Conservation (phyloP, 345 rosid genomes). For the Sonneratia caseolaris region DNA sequence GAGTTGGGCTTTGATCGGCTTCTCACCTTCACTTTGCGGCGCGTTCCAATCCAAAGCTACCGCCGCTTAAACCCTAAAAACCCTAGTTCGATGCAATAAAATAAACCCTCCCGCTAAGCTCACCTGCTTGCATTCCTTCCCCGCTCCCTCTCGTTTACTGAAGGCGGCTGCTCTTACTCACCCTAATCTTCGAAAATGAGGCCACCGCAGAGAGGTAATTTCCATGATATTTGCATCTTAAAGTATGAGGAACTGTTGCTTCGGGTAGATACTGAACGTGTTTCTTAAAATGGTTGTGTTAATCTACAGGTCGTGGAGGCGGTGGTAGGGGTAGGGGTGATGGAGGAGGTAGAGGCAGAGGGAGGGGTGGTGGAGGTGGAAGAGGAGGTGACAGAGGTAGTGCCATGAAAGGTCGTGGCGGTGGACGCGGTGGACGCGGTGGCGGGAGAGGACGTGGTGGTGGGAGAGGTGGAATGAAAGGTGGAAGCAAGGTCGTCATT, state of each 20-base stretch:
- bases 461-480: conserved; percentile 69
- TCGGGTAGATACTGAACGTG: not conserved
- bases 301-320: conserved; percentile 37
- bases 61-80: too few relatives aligned
- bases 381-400: conserved; percentile 30
- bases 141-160: not conserved
- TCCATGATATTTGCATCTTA: not conserved
- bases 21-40: too few relatives aligned
- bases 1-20: too few relatives aligned
- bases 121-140: too few relatives aligned
- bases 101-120: too few relatives aligned
- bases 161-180: not conserved
- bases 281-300: not conserved
- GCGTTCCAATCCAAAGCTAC: too few relatives aligned
- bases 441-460: conserved; percentile 33
- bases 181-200: conserved; percentile 18
- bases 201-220: conserved; percentile 19
- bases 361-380: conserved; percentile 37
- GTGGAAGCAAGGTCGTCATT: conserved; percentile 73
- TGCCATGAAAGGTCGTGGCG: conserved; percentile 27
- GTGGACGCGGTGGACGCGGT: conserved; percentile 27
- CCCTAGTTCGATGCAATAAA: too few relatives aligned
- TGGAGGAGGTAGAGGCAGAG: conserved; percentile 12
- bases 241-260: not conserved
- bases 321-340: conserved; percentile 36